A percentile compares a stretch with the other conserved stretches of the same genome.
Evolutionary conservation across 176 grass and related monocot genomes (phyloP).

Genomic region (bread wheat (Triticum aestivum)): DNA sequence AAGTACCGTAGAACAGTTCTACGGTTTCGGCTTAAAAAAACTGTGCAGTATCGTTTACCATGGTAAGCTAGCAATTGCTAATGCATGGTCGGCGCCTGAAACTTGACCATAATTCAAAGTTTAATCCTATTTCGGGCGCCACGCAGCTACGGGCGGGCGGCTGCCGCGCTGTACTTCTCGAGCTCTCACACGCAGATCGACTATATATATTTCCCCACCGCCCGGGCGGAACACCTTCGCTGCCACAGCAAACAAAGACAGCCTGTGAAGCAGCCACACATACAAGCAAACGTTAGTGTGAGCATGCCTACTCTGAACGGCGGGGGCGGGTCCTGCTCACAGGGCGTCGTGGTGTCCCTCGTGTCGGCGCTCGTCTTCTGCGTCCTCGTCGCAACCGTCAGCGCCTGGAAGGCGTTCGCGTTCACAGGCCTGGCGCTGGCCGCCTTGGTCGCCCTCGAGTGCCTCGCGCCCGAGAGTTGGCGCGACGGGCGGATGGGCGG

Average conservation of each 20-base stretch:
- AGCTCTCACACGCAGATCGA: neutral
- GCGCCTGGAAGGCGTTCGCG: conserved; percentile 25
- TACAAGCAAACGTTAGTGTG: neutral
- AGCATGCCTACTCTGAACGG: neutral
- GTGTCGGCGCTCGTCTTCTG: conserved; percentile 26
- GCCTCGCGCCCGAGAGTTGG: neutral
- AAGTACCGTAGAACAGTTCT: too few species aligned
- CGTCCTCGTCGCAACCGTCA: conserved; percentile 20
- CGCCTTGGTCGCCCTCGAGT: conserved; percentile 1
- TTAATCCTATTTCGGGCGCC: neutral
- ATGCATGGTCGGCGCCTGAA: neutral
- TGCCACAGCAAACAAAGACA: neutral
- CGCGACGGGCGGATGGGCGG: neutral
- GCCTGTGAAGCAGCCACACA: neutral
- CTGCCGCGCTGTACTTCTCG: neutral
- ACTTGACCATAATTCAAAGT: neutral
- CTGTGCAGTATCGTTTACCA: neutral
- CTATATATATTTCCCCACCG: neutral
- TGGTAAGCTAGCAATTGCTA: neutral
- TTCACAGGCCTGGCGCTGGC: neutral
- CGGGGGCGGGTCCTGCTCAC: neutral
- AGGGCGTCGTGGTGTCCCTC: conserved; percentile 12
- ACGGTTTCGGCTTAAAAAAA: too few species aligned
- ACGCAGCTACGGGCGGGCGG: neutral
- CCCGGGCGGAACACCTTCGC: too few species aligned